Percentiles rank a stretch among this genome's conserved stretches.
These are phyloP conservation scores for Lavandula angustifolia DNA, from an alignment of 257 asterid species.

Conservation along the genomic window DNA sequence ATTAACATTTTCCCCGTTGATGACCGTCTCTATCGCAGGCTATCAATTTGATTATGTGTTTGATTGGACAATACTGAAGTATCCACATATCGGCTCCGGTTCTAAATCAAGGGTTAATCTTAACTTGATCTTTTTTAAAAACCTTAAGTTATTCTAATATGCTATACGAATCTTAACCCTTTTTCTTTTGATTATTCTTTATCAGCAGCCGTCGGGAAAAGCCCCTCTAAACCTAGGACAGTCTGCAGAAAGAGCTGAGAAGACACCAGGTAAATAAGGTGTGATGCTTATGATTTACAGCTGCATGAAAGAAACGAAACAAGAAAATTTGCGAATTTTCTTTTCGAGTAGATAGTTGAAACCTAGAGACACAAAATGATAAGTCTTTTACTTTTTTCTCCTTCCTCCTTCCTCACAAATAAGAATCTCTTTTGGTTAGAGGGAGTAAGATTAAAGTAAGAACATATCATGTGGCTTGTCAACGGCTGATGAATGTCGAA, in stretches of 20 bases:
- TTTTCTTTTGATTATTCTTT: slow-evolving; percentile 14
- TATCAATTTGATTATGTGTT: slow-evolving; percentile 91
- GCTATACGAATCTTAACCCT: slow-evolving; percentile 22
- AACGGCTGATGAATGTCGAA: slow-evolving; percentile 23
- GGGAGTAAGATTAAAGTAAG: too few relatives aligned
- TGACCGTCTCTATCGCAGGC: slow-evolving; percentile 49
- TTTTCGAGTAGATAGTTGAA: not conserved
- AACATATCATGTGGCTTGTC: not conserved
- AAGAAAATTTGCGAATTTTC: not conserved
- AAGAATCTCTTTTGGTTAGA: too few relatives aligned
- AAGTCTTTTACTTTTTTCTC: not conserved
- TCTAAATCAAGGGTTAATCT: slow-evolving; percentile 64
- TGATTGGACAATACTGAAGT: slow-evolving; percentile 92
- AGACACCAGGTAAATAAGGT: slow-evolving; percentile 54
- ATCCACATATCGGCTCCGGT: slow-evolving; percentile 87
- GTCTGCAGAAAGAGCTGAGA: slow-evolving; percentile 61
- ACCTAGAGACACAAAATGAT: not conserved
- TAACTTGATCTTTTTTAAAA: not conserved
- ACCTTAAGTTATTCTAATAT: not conserved
- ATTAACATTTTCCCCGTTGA: not conserved
- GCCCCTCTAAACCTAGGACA: slow-evolving; percentile 63
- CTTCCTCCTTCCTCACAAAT: not conserved
- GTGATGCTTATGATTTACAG: slow-evolving; percentile 1
- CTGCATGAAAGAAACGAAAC: slow-evolving; percentile 1
- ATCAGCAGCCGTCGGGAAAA: slow-evolving; percentile 65